Percentiles rank a stretch among this genome's conserved stretches.
Conservation (phyloP, 169 alveolate species). For the Plasmodium chabaudi region DNA sequence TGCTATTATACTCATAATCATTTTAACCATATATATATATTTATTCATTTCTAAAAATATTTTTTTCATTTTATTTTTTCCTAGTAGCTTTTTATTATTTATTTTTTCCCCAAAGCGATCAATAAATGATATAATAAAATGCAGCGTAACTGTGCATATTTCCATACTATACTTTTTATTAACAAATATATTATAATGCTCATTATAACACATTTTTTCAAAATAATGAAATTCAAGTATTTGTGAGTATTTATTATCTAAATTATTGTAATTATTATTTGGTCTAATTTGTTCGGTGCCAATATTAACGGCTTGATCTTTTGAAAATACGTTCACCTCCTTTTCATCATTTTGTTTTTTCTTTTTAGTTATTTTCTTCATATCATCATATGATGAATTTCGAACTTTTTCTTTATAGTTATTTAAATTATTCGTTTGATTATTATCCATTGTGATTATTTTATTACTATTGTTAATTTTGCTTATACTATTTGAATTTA, state of each 20-base stretch:
- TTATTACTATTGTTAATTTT: too few relatives aligned
- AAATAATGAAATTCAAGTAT: slow-evolving; percentile 27
- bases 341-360: too few relatives aligned
- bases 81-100: background rate
- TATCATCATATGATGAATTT: background rate
- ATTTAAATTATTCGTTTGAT: too few relatives aligned
- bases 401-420: too few relatives aligned
- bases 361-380: background rate
- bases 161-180: slow-evolving; percentile 46
- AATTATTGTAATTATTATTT: too few relatives aligned
- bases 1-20: slow-evolving; percentile 18
- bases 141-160: slow-evolving; percentile 20
- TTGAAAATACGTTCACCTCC: too few relatives aligned
- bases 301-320: too few relatives aligned
- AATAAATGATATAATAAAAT: slow-evolving; percentile 39
- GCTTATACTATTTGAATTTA: too few relatives aligned
- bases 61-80: slow-evolving; percentile 1
- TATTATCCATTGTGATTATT: too few relatives aligned
- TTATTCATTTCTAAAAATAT: slow-evolving; percentile 51
- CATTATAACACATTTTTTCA: slow-evolving; percentile 28
- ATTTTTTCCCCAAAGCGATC: slow-evolving; percentile 9
- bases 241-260: background rate
- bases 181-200: slow-evolving; percentile 37
- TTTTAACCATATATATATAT: slow-evolving; percentile 42
- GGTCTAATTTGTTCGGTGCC: too few relatives aligned